Base-by-base conservation (phyloP, 495 filamentous ascomycete species). In the Podospora australis region DNA sequence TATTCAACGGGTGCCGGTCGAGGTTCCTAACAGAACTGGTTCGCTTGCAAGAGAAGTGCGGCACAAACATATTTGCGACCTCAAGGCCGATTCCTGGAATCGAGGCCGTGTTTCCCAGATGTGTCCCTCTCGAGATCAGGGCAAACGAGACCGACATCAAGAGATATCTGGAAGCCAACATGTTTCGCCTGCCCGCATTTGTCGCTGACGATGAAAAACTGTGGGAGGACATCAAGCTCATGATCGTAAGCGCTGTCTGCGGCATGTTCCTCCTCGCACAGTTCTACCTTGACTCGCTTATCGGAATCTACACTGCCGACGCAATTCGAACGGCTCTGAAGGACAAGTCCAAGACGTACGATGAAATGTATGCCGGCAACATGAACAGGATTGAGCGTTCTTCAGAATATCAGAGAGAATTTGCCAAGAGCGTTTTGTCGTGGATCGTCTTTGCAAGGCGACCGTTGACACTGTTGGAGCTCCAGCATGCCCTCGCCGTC, bases 261-360 rank as follows among this genome's bases (percentile, higher is more conserved):
- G 72, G 73, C 30, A 73, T 73, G 73, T 74, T 28, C 49, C 66
- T 81, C 1, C 65, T 83, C 19, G 75, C 77, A n/a, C 60, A 57
- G 13, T 63, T 82, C 0, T 62, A 77, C 52, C 48, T 78, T 10
- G 66, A 73, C 14, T 69, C 70, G 3, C 56, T 82, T 11, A 39
- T 55, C 0, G 62, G 55, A 0, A 72, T 72, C 42, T 47, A 14
- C 2, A 65, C 59, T 4, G 50, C 46, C 2, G 55, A 52, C 30
- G 64, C 61, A 14, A 49, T 73, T n/a, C 61, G 28, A 45, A 50
- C 22, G 30, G 55, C 72, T 2, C 42, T 80, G 6, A 51, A 1
- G 54, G 76, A 0, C 50, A 66, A 14, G 55, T 44, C 24, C 34
- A 38, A 21, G 8, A 52, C 58, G 21, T 50, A 62, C n/a, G 42